Evolutionary conservation across 2,329 filamentous ascomycete species (phyloP).

Genomic region (Aureobasidium pullulans): DNA sequence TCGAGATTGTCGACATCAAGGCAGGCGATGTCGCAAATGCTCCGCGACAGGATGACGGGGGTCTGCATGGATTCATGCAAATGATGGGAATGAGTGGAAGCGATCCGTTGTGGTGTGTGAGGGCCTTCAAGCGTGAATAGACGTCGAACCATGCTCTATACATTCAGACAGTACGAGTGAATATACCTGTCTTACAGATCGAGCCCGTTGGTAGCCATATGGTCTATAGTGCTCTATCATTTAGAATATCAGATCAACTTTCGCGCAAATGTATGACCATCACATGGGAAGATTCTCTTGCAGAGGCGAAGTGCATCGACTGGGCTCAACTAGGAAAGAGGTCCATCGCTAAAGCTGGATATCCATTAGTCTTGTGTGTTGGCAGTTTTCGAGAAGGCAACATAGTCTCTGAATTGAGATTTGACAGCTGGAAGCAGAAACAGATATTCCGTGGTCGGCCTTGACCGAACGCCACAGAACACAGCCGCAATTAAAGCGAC

Average conservation of each 20-base stretch:
- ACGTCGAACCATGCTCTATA: too few species aligned
- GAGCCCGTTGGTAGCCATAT: too few species aligned
- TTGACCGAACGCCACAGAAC: slow-evolving; percentile 1
- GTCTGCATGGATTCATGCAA: slow-evolving; percentile 25
- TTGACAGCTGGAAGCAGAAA: background rate
- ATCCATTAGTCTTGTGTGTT: background rate
- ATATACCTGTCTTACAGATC: too few species aligned
- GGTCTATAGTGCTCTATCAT: background rate
- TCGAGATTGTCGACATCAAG: slow-evolving; percentile 46
- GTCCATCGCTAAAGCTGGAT: background rate
- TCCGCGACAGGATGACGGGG: slow-evolving; percentile 15
- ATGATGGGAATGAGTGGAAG: slow-evolving; percentile 27
- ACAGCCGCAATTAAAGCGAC: slow-evolving; percentile 7
- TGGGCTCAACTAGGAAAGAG: background rate
- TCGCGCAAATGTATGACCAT: too few species aligned
- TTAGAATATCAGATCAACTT: background rate
- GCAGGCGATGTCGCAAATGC: slow-evolving; percentile 16
- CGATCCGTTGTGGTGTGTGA: slow-evolving; percentile 41
- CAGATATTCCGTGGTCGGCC: slow-evolving; percentile 9
- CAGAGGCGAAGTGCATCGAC: background rate
- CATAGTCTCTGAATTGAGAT: background rate
- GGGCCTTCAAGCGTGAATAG: slow-evolving; percentile 22
- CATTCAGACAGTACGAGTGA: too few species aligned
- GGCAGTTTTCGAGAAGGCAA: background rate
- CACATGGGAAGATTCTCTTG: too few species aligned